Percentiles rank a stretch among this genome's conserved stretches.
Conservation (phyloP, 768 basidiomycete species). For the Sistotremastrum niveocremeum region DNA sequence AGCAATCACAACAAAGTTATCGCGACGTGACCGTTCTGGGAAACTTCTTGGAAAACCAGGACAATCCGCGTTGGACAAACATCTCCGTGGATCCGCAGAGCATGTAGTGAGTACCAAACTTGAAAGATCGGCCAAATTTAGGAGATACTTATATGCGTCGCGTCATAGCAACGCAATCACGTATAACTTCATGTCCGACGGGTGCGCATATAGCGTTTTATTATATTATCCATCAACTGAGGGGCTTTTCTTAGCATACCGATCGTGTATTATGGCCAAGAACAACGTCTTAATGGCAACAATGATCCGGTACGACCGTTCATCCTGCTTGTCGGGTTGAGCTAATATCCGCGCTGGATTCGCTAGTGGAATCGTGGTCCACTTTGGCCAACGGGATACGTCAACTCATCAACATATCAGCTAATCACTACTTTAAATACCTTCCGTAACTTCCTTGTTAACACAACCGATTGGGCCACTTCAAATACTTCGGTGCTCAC, state of each 20-base stretch:
- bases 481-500: slow-evolving; percentile 40
- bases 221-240: not conserved
- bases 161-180: slow-evolving; percentile 52
- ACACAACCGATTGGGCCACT: slow-evolving; percentile 34
- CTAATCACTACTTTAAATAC: slow-evolving; percentile 35
- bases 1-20: slow-evolving; percentile 27
- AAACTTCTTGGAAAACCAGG: slow-evolving; percentile 73
- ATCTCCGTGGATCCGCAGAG: slow-evolving; percentile 58
- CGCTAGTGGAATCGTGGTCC: slow-evolving; percentile 59
- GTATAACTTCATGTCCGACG: slow-evolving; percentile 64
- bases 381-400: slow-evolving; percentile 56
- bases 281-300: slow-evolving; percentile 53
- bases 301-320: slow-evolving; percentile 43
- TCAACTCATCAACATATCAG: slow-evolving; percentile 42
- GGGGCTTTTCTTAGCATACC: slow-evolving; percentile 35
- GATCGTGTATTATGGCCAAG: slow-evolving; percentile 72
- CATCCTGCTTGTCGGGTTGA: not conserved
- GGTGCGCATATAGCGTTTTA: slow-evolving; percentile 17
- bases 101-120: slow-evolving; percentile 34
- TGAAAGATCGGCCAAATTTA: not conserved
- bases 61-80: slow-evolving; percentile 62
- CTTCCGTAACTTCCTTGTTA: slow-evolving; percentile 53
- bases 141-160: slow-evolving; percentile 4
- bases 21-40: slow-evolving; percentile 36
- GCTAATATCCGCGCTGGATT: not conserved